Evolutionary conservation across 2,329 filamentous ascomycete species (phyloP), one percentile per base, ranked within the genome.

Genomic region (Ilyonectria destructans): DNA sequence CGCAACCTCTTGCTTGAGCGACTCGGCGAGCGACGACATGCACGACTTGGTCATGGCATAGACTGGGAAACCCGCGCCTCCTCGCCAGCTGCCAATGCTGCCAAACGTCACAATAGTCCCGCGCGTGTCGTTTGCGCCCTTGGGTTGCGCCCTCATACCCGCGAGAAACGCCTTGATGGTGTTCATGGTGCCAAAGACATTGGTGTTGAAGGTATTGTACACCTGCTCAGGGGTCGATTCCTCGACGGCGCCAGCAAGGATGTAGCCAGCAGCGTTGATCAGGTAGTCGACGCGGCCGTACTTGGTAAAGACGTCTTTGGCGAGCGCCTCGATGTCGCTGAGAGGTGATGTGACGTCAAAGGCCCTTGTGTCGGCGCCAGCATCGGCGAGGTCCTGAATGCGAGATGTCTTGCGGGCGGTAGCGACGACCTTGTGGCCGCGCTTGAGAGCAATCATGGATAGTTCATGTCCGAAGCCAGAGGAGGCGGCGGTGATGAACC

Each of bases 401-500:
- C 80, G 79, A 3, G 79, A 73, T 0, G 80, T 70, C 48, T 79
- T 80, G 35, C 87, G 85, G 1, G 86, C 83, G 0, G 85, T 86
- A 2, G 87, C 87, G 48, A 88, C 78, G 66, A 87, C 87, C 1
- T 77, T 80, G 74, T 89, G 84, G 31, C 85, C 85, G 31, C 81
- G 80, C 2, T 77, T 74, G 6, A 89, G 80, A 2, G 86, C 83
- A 12, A 79, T 72, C 33, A 81, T 73, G 33, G 83, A 82, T 31
- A 88, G 83, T 7, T 80, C 77, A 6, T 79, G 78, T 7, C 87
- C 87, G 66, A 89, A 85, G 58, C 87, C 87, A 19, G 83, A 86
- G 23, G 85, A 86, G 52, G 82, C 82, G 29, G 85, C 87, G 12
- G 83, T 84, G 73, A 89, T 84, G 77, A 89, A 84, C 86, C 87